Conservation (phyloP, 169 alveolate species). For the Cryptosporidium ubiquitum region DNA sequence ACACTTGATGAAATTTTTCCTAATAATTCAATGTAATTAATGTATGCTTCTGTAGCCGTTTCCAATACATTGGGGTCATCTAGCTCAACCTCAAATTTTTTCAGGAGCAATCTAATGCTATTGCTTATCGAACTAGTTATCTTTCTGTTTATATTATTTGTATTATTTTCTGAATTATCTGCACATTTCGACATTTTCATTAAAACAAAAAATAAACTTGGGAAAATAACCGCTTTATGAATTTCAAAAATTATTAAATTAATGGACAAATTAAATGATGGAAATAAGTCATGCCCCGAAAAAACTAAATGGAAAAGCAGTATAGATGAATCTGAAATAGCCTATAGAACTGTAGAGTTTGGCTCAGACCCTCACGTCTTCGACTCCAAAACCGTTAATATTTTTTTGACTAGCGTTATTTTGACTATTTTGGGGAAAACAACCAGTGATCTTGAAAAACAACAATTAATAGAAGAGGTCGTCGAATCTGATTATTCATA, state of each 20-base stretch:
- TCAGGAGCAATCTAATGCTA: conserved; percentile 1
- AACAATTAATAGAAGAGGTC: neutral
- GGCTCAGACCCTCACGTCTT: conserved; percentile 26
- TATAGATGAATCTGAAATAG: neutral
- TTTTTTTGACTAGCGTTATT: conserved; percentile 21
- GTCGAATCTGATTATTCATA: neutral
- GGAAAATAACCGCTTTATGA: neutral
- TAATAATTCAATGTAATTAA: conserved; percentile 41
- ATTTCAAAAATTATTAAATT: neutral
- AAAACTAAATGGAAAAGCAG: conserved; percentile 10
- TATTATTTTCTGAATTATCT: neutral
- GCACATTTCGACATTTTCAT: neutral
- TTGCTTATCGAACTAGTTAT: conserved; percentile 19
- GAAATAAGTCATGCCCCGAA: neutral
- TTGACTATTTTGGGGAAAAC: conserved; percentile 15
- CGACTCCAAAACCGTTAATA: conserved; percentile 4
- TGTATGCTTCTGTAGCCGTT: conserved; percentile 46
- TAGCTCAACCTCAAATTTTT: conserved; percentile 21
- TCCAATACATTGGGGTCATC: conserved; percentile 53
- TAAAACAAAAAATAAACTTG: neutral
- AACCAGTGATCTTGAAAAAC: neutral
- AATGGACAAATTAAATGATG: conserved; percentile 5
- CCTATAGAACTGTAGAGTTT: conserved; percentile 9
- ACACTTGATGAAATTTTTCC: conserved; percentile 24
- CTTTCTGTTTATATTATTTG: neutral